These are phyloP conservation scores for Crotalaria pallida DNA, from an alignment of 306 rosid species.

Conservation along the genomic window DNA sequence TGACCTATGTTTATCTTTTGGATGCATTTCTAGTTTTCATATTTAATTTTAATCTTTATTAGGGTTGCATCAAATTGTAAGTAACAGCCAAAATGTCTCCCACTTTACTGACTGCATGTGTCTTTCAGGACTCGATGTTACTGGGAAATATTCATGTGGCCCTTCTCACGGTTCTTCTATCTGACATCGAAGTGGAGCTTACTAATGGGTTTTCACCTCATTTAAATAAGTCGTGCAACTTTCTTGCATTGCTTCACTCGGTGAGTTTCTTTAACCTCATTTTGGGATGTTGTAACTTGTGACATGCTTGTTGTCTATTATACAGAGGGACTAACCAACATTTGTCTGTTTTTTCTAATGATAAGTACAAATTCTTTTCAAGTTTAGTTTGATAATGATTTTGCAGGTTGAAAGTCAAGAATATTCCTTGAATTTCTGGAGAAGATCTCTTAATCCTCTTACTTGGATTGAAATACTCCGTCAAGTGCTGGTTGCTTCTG, in stretches of 20 bases:
- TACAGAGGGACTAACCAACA: not conserved
- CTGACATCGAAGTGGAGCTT: conserved; percentile 66
- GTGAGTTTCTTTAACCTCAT: conserved; percentile 44
- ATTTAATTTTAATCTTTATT: conserved; percentile 13
- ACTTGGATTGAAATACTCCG: conserved; percentile 92
- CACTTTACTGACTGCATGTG: conserved; percentile 5
- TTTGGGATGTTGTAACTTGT: conserved; percentile 7
- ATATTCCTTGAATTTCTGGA: conserved; percentile 63
- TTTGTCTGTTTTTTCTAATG: not conserved
- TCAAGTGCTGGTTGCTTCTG: conserved; percentile 90
- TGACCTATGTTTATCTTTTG: conserved; percentile 18
- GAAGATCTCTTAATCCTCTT: conserved; percentile 69
- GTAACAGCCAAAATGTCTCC: conserved; percentile 17
- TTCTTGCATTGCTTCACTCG: conserved; percentile 83
- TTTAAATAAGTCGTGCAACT: conserved; percentile 78
- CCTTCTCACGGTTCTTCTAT: conserved; percentile 71
- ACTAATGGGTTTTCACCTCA: conserved; percentile 45
- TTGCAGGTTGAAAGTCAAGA: conserved; percentile 76
- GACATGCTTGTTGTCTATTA: not conserved
- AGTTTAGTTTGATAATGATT: conserved; percentile 22
- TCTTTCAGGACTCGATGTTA: conserved; percentile 66
- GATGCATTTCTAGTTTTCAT: not conserved
- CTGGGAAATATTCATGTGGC: conserved; percentile 87
- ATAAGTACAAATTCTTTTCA: not conserved
- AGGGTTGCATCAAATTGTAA: not conserved